A percentile compares a stretch with the other conserved stretches of the same genome.
These are phyloP conservation scores for Aureobasidium sp. DNA, from an alignment of 2,329 filamentous ascomycete genomes.

Conservation along the genomic window DNA sequence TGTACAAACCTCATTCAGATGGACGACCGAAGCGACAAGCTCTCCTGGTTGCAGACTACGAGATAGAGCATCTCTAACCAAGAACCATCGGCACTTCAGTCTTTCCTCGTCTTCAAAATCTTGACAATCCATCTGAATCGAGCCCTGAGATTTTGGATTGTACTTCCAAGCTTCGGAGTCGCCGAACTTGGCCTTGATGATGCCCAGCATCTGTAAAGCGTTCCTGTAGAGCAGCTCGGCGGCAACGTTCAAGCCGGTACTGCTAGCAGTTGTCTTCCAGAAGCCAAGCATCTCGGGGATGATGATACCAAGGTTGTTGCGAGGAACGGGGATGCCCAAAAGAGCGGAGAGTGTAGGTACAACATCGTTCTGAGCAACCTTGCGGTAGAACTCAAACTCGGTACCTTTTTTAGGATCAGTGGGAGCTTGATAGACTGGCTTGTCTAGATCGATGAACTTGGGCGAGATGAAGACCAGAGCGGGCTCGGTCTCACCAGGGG, in stretches of 20 bases:
- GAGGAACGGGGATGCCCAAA: constrained; percentile 77
- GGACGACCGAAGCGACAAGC: not conserved
- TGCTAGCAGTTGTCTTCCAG: constrained; percentile 45
- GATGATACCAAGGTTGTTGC: constrained; percentile 83
- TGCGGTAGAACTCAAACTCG: constrained; percentile 76
- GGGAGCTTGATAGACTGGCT: constrained; percentile 40
- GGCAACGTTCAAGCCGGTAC: constrained; percentile 27
- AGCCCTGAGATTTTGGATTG: not conserved
- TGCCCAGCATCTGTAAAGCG: constrained; percentile 67
- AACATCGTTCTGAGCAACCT: constrained; percentile 89
- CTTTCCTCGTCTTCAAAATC: constrained; percentile 17
- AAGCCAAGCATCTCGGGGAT: constrained; percentile 71
- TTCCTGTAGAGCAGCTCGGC: constrained; percentile 68
- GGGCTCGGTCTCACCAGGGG: constrained; percentile 86
- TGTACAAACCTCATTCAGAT: not conserved
- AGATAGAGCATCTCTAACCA: not conserved
- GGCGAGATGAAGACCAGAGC: constrained; percentile 87
- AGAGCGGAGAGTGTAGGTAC: constrained; percentile 81
- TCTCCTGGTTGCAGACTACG: not conserved
- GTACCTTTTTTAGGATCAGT: constrained; percentile 44
- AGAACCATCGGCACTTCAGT: constrained; percentile 63
- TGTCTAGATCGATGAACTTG: constrained; percentile 55
- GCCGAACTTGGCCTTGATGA: constrained; percentile 66
- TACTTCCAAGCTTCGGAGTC: constrained; percentile 20
- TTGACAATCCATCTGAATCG: constrained; percentile 18